Base-by-base conservation (phyloP, 1,284 basidiomycete species). In the Rhodofomes roseus region DNA sequence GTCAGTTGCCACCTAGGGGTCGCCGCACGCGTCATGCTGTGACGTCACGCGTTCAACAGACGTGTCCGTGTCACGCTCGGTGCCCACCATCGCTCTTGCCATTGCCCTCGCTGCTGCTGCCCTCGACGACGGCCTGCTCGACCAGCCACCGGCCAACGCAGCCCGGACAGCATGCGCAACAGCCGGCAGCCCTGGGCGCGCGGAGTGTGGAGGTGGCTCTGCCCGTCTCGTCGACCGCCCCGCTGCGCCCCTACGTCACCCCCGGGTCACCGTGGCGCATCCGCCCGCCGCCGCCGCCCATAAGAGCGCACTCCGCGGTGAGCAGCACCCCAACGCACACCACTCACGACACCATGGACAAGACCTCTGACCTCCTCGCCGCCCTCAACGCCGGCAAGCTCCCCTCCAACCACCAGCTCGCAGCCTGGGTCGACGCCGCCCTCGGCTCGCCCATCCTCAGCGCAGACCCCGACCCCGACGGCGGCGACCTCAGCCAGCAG, bases 361-460 rank as follows among this genome's bases (percentile, higher is more conserved):
- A 81, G 70, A 63, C 77, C 46, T 75, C 85, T 22, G 83, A 84
- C 37, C 66, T 87, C 22, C 66, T 84, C 57, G 87, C 84, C 55
- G 86, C 86, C 18, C 71, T 89, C 66, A 78, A 82, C 62, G 85
- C 85, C 40, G 85, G 84, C 23, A 89, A 89, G 66, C 74, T 87
- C 12, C 86, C 86, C 16, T 79, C 77, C 1, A 83, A 85, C 23
- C 68, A 78, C 37, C 87, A 89, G 67, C 66, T 81, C 40, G 77
- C 77, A 61, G 64, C 68, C 0, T 77, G 79, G 64, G 76, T 86
- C 63, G 80, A 85, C 66, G 82, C 77, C 74, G 63, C 82, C 50
- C 78, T 81, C 40, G 65, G 76, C 23, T 74, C 79, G 39, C 74
- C 79, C 20, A 70, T 89, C 55, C 69, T 80, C 16, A 75, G 78